These are phyloP conservation scores for Pleurotus citrinopileatus DNA, from an alignment of 768 basidiomycete genomes.

Conservation along the genomic window DNA sequence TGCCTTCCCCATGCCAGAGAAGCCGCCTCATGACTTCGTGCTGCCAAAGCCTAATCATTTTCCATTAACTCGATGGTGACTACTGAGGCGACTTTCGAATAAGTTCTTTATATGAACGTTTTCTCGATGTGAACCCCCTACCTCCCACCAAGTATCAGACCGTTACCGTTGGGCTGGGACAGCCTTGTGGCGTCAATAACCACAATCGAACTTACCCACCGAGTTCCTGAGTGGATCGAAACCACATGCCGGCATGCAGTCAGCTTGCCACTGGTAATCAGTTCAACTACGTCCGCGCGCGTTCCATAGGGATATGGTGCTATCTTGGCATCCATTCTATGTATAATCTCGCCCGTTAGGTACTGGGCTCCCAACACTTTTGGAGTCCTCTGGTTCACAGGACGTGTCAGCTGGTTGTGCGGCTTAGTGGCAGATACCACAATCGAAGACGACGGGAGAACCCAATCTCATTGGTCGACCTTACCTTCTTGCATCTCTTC, in stretches of 20 bases:
- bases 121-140: background rate
- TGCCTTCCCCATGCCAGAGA: background rate
- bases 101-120: background rate
- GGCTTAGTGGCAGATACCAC: background rate
- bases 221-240: background rate
- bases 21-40: background rate
- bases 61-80: background rate
- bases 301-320: background rate
- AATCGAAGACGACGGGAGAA: slow-evolving; percentile 3
- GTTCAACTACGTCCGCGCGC: background rate
- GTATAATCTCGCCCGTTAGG: background rate
- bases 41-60: slow-evolving; percentile 1
- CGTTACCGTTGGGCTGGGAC: background rate
- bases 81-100: too few relatives aligned
- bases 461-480: background rate
- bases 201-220: background rate
- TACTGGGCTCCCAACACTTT: background rate
- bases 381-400: background rate
- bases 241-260: slow-evolving; percentile 2
- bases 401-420: background rate
- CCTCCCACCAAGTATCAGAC: background rate
- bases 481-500: slow-evolving; percentile 3
- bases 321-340: background rate
- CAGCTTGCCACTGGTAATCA: background rate
- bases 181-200: slow-evolving; percentile 1